Evolutionary conservation across 2,329 filamentous ascomycete genomes (phyloP), one percentile per base, ranked within the genome.

Genomic region (Exophiala sp.): DNA sequence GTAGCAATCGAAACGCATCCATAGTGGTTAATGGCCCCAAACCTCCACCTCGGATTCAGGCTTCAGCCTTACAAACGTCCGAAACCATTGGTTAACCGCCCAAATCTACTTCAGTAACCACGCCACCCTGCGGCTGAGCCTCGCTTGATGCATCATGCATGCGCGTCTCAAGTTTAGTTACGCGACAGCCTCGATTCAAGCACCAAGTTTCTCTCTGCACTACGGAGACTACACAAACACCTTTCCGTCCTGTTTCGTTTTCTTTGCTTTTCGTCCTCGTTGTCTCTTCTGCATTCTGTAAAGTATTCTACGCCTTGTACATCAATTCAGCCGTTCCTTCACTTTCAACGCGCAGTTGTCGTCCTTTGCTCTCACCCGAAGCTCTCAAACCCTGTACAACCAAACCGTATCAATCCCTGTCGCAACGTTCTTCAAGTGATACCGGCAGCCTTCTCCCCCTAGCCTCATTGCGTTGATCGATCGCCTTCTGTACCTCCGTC

Each of bases 81-180:
- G 41, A 20, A 43, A 43, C 20, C 41, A 43, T 43, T 43, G 41
- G 21, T 43, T 24, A 24, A 38, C 6, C 11, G 35, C 35, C 35
- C 10, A 11, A 16, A 20, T n/a, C 24, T 29, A 29, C 24, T 29
- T 29, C 7, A 24, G 21, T 11, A 32, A 29, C 41, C 16, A 20
- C 41, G 41, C 41, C 41, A 43, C 41, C 18, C 20, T 43, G 41
- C 45, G 45, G 45, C 45, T 48, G 45, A 48, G 45, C 45, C n/a
- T 48, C 45, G 14, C 11, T 10, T 48, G 24, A 5, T 29, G 24
- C 24, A 29, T 29, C 24, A 29, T 29, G 24, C 24, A 29, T 29
- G 24, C 45, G 35, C 12, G 45, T 48, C 45, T 39, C 45, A 29
- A 21, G 12, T 24, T 34, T 29, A 29, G 24, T 29, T 29, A 29